These are phyloP conservation scores for Mycena sp. DNA, from an alignment of 1,284 basidiomycete genomes.

Conservation along the genomic window DNA sequence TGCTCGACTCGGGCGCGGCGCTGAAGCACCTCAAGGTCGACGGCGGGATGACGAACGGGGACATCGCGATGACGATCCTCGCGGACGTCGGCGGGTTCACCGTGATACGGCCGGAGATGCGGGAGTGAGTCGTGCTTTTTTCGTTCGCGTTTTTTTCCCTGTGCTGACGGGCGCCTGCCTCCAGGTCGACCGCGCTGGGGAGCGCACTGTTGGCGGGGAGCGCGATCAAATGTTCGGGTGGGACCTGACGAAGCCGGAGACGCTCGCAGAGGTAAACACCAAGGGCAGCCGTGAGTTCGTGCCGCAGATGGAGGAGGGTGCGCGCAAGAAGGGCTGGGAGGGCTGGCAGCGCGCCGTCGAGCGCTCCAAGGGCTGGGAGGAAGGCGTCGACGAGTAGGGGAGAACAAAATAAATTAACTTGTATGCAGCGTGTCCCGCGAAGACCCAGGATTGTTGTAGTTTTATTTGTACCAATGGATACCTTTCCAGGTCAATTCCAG, in stretches of 20 bases:
- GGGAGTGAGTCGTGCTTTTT: slow-evolving; percentile 62
- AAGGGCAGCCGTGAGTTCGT: slow-evolving; percentile 80
- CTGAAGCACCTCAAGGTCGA: slow-evolving; percentile 92
- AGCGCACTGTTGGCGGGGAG: slow-evolving; percentile 95
- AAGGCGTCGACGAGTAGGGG: slow-evolving; percentile 48
- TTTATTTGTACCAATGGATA: too few species aligned
- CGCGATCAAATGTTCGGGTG: slow-evolving; percentile 94
- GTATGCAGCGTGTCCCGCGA: too few species aligned
- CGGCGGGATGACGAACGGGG: slow-evolving; percentile 94
- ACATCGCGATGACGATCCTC: slow-evolving; percentile 91
- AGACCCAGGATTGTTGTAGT: too few species aligned
- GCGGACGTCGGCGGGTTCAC: slow-evolving; percentile 94
- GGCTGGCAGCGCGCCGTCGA: slow-evolving; percentile 90
- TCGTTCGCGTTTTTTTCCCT: too few species aligned
- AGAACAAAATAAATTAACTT: too few species aligned
- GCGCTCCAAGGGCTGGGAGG: slow-evolving; percentile 83
- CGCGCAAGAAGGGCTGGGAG: slow-evolving; percentile 71
- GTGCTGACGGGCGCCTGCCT: too few species aligned
- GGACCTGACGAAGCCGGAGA: slow-evolving; percentile 89
- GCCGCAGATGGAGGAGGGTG: slow-evolving; percentile 63
- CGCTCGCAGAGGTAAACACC: slow-evolving; percentile 90
- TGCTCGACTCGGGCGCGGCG: slow-evolving; percentile 79
- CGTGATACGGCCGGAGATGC: slow-evolving; percentile 94
- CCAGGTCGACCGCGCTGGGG: slow-evolving; percentile 90
- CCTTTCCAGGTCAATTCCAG: too few species aligned